Percentiles rank a stretch among this genome's conserved stretches.
These are phyloP conservation scores for Ceratobasidium sp. DNA, from an alignment of 1,284 basidiomycete species.

Conservation along the genomic window DNA sequence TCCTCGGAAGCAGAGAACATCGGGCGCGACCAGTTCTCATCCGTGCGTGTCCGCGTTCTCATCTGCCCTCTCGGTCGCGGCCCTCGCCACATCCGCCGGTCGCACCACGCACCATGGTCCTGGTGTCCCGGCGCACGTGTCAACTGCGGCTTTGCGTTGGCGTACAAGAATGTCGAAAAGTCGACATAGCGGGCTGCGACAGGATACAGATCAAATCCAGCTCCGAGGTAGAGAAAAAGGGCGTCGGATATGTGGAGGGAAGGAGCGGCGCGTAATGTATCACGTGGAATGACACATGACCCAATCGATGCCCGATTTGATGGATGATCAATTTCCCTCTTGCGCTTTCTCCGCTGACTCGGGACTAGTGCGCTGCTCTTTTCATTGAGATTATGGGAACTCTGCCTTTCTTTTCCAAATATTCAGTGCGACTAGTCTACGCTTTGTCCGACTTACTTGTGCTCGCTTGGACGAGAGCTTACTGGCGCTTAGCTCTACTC, in stretches of 20 bases:
- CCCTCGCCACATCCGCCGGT: slow-evolving; percentile 25
- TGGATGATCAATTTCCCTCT: not conserved
- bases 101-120: slow-evolving; percentile 30
- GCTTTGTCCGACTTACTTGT: too few species aligned
- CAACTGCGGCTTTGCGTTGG: slow-evolving; percentile 24
- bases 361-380: too few species aligned
- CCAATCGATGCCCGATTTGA: not conserved
- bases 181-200: slow-evolving; percentile 20
- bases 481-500: too few species aligned
- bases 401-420: too few species aligned
- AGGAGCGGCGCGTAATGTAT: not conserved
- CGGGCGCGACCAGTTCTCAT: slow-evolving; percentile 29
- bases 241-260: not conserved
- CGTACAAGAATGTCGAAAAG: slow-evolving; percentile 28
- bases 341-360: not conserved
- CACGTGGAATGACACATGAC: slow-evolving; percentile 6
- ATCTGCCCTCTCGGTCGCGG: slow-evolving; percentile 10
- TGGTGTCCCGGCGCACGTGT: slow-evolving; percentile 31
- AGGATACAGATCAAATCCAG: slow-evolving; percentile 25
- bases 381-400: too few species aligned
- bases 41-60: slow-evolving; percentile 1
- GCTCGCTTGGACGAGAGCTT: too few species aligned
- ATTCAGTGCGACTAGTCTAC: too few species aligned
- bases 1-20: slow-evolving; percentile 15
- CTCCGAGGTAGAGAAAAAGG: slow-evolving; percentile 30